Conservation (phyloP, 2,329 filamentous ascomycete genomes). For the Alternaria dauci region DNA sequence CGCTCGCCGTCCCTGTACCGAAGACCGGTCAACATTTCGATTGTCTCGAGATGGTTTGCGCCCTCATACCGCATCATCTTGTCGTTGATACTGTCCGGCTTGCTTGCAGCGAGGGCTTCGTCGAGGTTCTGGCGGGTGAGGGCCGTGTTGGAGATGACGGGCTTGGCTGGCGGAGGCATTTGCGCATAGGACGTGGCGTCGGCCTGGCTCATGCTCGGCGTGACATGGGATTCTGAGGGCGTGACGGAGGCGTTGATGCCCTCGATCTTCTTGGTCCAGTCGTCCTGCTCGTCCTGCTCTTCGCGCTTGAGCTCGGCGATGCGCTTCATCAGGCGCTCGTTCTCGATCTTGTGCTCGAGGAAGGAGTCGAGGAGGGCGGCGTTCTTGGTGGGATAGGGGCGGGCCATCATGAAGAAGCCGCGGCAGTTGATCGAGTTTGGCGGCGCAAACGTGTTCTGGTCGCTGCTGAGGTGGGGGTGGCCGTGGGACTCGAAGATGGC, state of each 20-base stretch:
- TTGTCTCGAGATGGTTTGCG: slow-evolving; percentile 77
- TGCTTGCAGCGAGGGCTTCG: slow-evolving; percentile 70
- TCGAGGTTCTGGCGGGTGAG: slow-evolving; percentile 84
- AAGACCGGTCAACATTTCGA: slow-evolving; percentile 91
- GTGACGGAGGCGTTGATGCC: slow-evolving; percentile 49
- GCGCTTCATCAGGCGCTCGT: slow-evolving; percentile 82
- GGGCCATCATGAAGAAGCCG: slow-evolving; percentile 92
- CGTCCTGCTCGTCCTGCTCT: slow-evolving; percentile 80
- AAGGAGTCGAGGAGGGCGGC: slow-evolving; percentile 88
- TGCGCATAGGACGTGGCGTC: slow-evolving; percentile 56
- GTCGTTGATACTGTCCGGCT: slow-evolving; percentile 79
- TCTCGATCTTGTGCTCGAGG: slow-evolving; percentile 95
- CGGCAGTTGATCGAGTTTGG: slow-evolving; percentile 73
- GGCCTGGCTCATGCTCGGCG: slow-evolving; percentile 47
- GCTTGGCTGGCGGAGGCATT: slow-evolving; percentile 74
- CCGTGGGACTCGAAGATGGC: slow-evolving; percentile 90
- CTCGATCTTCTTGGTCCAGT: slow-evolving; percentile 68
- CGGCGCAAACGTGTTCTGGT: slow-evolving; percentile 69
- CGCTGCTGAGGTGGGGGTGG: slow-evolving; percentile 83
- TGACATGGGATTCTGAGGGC: slow-evolving; percentile 51
- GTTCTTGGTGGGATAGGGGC: slow-evolving; percentile 89
- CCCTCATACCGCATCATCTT: slow-evolving; percentile 86
- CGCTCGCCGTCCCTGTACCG: slow-evolving; percentile 89
- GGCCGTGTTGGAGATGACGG: slow-evolving; percentile 68
- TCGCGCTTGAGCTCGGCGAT: slow-evolving; percentile 87